Evolutionary conservation across 2,329 filamentous ascomycete genomes (phyloP).

Genomic region (Penicillium sp.): DNA sequence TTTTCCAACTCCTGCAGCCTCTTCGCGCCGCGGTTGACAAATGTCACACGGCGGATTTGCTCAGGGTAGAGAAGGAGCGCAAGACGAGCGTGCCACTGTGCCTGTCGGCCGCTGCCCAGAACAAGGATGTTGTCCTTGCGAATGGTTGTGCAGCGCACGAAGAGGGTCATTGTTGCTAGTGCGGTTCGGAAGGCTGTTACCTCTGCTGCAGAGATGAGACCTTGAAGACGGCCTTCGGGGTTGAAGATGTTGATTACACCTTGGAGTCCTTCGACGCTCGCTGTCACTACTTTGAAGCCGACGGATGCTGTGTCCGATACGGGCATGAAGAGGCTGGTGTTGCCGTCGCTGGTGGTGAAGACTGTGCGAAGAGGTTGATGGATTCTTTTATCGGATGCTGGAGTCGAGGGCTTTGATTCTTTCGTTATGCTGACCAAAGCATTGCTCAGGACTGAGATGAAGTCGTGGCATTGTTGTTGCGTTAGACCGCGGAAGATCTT

Average conservation of each 20-base stretch:
- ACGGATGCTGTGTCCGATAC: slow-evolving; percentile 61
- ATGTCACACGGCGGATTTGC: slow-evolving; percentile 61
- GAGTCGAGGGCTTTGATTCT: slow-evolving; percentile 26
- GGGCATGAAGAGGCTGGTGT: slow-evolving; percentile 70
- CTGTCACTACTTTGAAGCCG: slow-evolving; percentile 69
- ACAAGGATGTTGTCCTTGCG: slow-evolving; percentile 41
- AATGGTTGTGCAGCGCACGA: slow-evolving; percentile 45
- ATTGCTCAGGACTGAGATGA: slow-evolving; percentile 37
- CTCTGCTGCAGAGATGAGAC: slow-evolving; percentile 68
- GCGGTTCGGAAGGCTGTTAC: slow-evolving; percentile 79
- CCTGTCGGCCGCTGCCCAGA: slow-evolving; percentile 50
- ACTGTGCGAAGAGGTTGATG: slow-evolving; percentile 45
- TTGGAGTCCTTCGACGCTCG: slow-evolving; percentile 47
- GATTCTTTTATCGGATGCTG: slow-evolving; percentile 29
- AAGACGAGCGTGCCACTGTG: slow-evolving; percentile 50
- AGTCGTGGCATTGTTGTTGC: slow-evolving; percentile 31
- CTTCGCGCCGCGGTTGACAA: slow-evolving; percentile 67
- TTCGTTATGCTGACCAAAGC: slow-evolving; percentile 33
- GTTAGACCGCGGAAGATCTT: slow-evolving; percentile 34
- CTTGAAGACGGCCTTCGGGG: slow-evolving; percentile 59
- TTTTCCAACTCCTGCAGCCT: slow-evolving; percentile 51
- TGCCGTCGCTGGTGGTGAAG: slow-evolving; percentile 39
- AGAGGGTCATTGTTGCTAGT: slow-evolving; percentile 64
- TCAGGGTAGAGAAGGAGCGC: slow-evolving; percentile 47
- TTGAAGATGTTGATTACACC: slow-evolving; percentile 68